Base-by-base conservation (phyloP, 1,139 yeast genomes). In the Yamadazyma mexicana region DNA sequence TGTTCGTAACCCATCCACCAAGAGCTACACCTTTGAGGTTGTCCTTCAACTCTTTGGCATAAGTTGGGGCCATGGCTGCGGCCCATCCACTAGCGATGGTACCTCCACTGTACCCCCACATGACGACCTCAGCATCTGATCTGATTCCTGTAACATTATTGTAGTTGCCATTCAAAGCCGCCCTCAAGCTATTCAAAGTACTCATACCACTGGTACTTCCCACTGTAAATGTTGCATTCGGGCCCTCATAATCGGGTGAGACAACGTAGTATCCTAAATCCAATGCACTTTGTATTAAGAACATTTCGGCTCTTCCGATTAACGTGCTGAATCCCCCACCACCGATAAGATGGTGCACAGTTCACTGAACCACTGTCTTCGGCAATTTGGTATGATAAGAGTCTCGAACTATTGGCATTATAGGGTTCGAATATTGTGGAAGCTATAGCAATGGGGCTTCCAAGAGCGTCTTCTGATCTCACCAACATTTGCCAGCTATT, bases 61-160 rank as follows among this genome's bases (percentile, higher is more conserved):
- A 66, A 0, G 41, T 38, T 3, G 68, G 67, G 38, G 61, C 67
- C 26, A 66, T 44, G 10, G 61, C 52, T 1, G 69, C 60, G 5
- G 69, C 71, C 73, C 73, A 68, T 1, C 60, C 59, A 4, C 64
- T 46, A 2, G 73, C 67, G n/a, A 66, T 46, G 2, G 68, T 51
- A 1, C 74, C 74, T 17, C 74, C 75, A 6, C 71, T 64, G 43
- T 65, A 69, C 0, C 75, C 74, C 67, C 69, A 68, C 28, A 62
- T 17, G 1, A 54, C 58, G 1, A 59, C 52, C 34, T 55, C 48
- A 4, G 73, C 68, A 35, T 58, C 49, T 1, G 48, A 10, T 9
- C 50, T 39, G 28, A 68, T 42, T 3, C 69, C 67, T 3, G 73
- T 66, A 15, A 50, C 34, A 33, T 56, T 52, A 1, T 47, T 47